Evolutionary conservation across 768 basidiomycete species (phyloP), one percentile per base, ranked within the genome.

Genomic region (Suillus decipiens): DNA sequence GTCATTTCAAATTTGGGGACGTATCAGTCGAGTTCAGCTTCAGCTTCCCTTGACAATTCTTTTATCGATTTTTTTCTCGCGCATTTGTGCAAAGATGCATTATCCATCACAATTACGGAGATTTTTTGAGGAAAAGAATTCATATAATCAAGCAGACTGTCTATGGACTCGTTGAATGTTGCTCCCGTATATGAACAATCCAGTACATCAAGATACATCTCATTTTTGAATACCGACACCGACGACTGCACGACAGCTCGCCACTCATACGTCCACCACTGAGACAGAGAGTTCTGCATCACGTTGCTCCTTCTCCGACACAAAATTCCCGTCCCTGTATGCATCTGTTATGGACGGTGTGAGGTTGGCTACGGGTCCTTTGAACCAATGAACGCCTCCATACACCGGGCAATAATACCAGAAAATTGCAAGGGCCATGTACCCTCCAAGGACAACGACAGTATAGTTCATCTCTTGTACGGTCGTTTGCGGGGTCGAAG

Each of bases 391-490:
- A 8, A 51, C 50, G 28, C 50, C 50, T 31, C 50, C 50, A 17
- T 51, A 51, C 9, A 31, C 28, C 17, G 50, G 50, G 15, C 50
- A 51, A 19, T 51, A 51, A 51, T 51, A 51, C 50, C 50, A 51
- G 17, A 5, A 51, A 51, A 51, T 51, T 4, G 50, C 50, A 51
- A 51, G 50, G 28, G 28, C 15, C 50, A 51, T 51, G 28, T 51
- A 51, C 31, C 50, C 50, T 31, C 50, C 50, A 51, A 51, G 50
- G 28, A 51, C 50, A 4, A 51, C 50, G 10, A 17, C 50, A 31
- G 50, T 51, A 5, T 51, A 51, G 50, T 51, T 51, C 50, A 51
- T 51, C 28, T 51, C 50, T 51, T 31, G 50, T 10, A 17, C 50
- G 2, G 50, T 51, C 9, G 50, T 51, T 19, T 51, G 50, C 28